These are phyloP conservation scores for Syzygium oleosum DNA, from an alignment of 345 rosid genomes.

Conservation along the genomic window DNA sequence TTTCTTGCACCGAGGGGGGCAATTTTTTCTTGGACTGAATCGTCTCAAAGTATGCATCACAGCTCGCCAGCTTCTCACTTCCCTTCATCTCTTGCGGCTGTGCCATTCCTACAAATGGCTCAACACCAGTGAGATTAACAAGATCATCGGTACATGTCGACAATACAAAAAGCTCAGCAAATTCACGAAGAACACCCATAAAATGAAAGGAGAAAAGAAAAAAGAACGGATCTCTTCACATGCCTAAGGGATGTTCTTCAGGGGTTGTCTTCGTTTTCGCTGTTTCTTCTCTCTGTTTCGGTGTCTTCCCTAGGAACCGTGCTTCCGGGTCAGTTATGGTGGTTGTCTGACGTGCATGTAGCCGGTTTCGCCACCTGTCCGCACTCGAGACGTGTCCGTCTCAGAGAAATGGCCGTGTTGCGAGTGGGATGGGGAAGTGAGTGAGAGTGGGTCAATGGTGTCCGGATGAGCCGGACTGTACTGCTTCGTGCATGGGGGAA, in stretches of 20 bases:
- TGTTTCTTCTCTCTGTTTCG: background rate
- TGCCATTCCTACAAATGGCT: constrained; percentile 21
- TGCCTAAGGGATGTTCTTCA: background rate
- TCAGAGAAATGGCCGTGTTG: background rate
- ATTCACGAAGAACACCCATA: background rate
- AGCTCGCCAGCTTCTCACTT: constrained; percentile 29
- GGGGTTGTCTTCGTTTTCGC: background rate
- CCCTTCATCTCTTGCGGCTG: constrained; percentile 9
- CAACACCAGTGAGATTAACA: background rate
- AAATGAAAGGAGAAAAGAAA: background rate
- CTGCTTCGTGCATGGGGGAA: background rate
- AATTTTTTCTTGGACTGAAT: constrained; percentile 68
- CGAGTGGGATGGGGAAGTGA: background rate
- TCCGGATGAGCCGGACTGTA: background rate
- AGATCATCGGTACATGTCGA: background rate
- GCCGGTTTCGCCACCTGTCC: background rate
- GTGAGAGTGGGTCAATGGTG: background rate
- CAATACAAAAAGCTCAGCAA: background rate
- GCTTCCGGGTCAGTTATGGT: background rate
- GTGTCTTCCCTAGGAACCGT: background rate
- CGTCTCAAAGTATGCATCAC: constrained; percentile 63
- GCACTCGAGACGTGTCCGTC: background rate
- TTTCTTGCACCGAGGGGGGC: constrained; percentile 58
- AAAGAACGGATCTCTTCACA: background rate
- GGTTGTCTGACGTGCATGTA: background rate